Evolutionary conservation across 164 flowering plant species (phyloP).

Genomic region (Stephania japonica): DNA sequence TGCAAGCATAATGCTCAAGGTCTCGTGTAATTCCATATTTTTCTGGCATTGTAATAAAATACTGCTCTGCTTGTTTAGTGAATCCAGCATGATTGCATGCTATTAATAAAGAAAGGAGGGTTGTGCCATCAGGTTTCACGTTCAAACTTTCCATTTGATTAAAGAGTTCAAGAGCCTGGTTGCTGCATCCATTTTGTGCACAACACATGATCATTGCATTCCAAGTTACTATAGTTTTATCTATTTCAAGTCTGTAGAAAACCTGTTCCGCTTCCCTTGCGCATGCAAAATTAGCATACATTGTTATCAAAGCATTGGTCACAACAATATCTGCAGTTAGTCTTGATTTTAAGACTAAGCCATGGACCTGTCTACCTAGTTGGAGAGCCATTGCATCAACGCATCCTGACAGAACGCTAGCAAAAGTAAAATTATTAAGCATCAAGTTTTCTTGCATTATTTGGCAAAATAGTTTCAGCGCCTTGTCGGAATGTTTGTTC

Average conservation of each 20-base stretch:
- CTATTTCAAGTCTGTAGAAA: conserved; percentile 7
- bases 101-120: conserved; percentile 13
- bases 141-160: conserved; percentile 11
- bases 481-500: conserved; percentile 6
- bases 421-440: conserved; percentile 17
- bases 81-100: conserved; percentile 20
- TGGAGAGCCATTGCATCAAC: conserved; percentile 13
- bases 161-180: conserved; percentile 14
- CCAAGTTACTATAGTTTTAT: conserved; percentile 17
- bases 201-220: conserved; percentile 20
- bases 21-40: conserved; percentile 16
- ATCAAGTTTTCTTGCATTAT: conserved; percentile 15
- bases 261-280: conserved; percentile 11
- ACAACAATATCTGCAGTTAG: conserved; percentile 8
- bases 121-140: conserved; percentile 15
- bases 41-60: conserved; percentile 12
- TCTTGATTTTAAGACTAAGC: conserved; percentile 15
- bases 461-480: conserved; percentile 13
- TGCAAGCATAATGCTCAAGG: conserved; percentile 16
- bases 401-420: conserved; percentile 14
- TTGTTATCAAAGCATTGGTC: conserved; percentile 21
- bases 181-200: conserved; percentile 18
- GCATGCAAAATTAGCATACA: conserved; percentile 17
- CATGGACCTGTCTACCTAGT: conserved; percentile 18
- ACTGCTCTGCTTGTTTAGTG: conserved; percentile 11